Percentiles rank a stretch among this genome's conserved stretches.
Conservation (phyloP, 2,329 filamentous ascomycete genomes). For the Aspergillus novoparasiticus region DNA sequence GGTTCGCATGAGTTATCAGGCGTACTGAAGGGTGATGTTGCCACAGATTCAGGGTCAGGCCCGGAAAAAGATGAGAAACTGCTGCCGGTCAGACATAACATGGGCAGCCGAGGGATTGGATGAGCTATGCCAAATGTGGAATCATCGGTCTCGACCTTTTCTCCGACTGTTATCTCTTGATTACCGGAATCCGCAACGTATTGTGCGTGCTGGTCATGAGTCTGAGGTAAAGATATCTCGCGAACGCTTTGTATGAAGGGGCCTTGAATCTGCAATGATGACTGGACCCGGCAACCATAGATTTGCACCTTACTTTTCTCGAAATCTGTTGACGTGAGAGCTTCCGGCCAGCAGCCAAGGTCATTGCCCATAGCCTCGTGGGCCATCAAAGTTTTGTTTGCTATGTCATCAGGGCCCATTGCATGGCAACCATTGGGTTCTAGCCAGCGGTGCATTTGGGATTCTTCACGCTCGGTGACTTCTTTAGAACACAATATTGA, state of each 20-base stretch:
- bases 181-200: background rate
- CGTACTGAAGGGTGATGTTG: slow-evolving; percentile 8
- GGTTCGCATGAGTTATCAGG: slow-evolving; percentile 1
- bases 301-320: background rate
- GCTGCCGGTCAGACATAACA: slow-evolving; percentile 4
- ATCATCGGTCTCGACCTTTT: background rate
- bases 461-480: slow-evolving; percentile 2
- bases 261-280: slow-evolving; percentile 6
- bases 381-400: slow-evolving; percentile 9
- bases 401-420: slow-evolving; percentile 1
- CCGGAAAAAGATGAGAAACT: slow-evolving; percentile 15
- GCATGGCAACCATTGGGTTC: slow-evolving; percentile 3
- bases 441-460: slow-evolving; percentile 9
- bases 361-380: slow-evolving; percentile 5
- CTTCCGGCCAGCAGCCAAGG: slow-evolving; percentile 11
- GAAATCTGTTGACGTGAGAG: slow-evolving; percentile 7
- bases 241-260: background rate
- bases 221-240: background rate
- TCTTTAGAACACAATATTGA: background rate
- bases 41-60: slow-evolving; percentile 13
- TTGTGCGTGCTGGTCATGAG: background rate
- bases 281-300: slow-evolving; percentile 7
- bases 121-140: slow-evolving; percentile 13
- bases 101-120: slow-evolving; percentile 13
- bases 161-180: background rate